phyloP scores from a whole-genome alignment of 2,329 filamentous ascomycete species.

The Epichloe scottii region DNA sequence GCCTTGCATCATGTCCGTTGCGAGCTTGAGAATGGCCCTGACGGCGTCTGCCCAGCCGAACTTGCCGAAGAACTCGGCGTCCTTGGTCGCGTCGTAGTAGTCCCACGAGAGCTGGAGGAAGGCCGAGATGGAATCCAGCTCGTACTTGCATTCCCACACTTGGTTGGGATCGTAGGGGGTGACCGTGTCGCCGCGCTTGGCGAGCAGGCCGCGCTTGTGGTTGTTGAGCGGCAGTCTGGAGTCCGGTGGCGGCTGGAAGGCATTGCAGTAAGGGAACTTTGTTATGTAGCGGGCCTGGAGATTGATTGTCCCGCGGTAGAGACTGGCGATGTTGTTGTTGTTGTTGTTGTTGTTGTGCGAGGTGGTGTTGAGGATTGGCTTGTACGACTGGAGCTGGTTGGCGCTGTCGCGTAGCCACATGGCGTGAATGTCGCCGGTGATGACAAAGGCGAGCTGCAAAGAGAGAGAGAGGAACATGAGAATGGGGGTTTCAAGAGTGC shows the following conservation, averaged over 20 bases:
- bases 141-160: constrained; percentile 94
- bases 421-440: constrained; percentile 81
- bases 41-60: constrained; percentile 63
- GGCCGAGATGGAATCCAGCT: constrained; percentile 79
- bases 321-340: constrained; percentile 39
- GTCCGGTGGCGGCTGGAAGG: constrained; percentile 78
- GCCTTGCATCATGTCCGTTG: constrained; percentile 57
- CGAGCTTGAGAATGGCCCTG: constrained; percentile 52
- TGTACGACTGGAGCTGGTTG: constrained; percentile 67
- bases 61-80: constrained; percentile 59
- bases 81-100: constrained; percentile 63
- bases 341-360: constrained; percentile 28
- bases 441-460: constrained; percentile 57
- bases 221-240: constrained; percentile 27
- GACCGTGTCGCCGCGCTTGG: constrained; percentile 36
- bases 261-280: constrained; percentile 74
- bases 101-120: constrained; percentile 74
- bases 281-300: constrained; percentile 61
- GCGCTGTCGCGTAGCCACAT: constrained; percentile 88
- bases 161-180: constrained; percentile 51
- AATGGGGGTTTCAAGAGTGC: no score
- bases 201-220: constrained; percentile 10
- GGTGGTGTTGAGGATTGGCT: constrained; percentile 45
- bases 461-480: background rate
- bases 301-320: constrained; percentile 66